Percentiles rank a stretch among this genome's conserved stretches.
Conservation (phyloP, 2,329 filamentous ascomycete species). For the Fusarium sp. region DNA sequence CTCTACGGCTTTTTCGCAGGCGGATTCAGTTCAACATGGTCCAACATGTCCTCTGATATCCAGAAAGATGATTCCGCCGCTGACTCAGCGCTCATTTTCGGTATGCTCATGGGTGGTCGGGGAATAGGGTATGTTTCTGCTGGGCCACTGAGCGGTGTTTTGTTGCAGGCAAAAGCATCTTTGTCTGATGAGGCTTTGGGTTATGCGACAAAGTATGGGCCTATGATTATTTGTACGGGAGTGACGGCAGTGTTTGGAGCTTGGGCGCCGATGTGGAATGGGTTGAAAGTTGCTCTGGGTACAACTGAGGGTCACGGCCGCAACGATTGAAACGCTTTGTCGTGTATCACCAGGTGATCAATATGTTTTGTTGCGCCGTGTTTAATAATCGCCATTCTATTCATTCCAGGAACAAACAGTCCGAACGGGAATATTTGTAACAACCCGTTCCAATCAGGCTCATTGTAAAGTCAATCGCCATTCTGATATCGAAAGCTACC, state of each 20-base stretch:
- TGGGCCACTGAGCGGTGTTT: slow-evolving; percentile 46
- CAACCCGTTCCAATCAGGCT: neutral
- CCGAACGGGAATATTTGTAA: neutral
- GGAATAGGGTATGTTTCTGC: slow-evolving; percentile 47
- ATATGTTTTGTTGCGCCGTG: neutral
- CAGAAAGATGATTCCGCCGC: slow-evolving; percentile 41
- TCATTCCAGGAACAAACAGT: neutral
- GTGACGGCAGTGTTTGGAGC: slow-evolving; percentile 48
- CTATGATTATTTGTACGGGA: slow-evolving; percentile 50
- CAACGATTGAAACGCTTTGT: neutral
- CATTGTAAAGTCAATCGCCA: neutral
- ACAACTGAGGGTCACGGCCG: slow-evolving; percentile 63
- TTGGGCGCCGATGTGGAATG: slow-evolving; percentile 54
- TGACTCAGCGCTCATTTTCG: slow-evolving; percentile 48
- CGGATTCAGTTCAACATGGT: slow-evolving; percentile 71
- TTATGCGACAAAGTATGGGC: slow-evolving; percentile 49
- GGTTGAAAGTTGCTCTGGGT: neutral
- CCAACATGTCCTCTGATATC: slow-evolving; percentile 61
- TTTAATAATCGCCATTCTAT: neutral
- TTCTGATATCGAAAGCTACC: neutral
- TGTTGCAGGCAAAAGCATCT: slow-evolving; percentile 40
- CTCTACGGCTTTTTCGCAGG: slow-evolving; percentile 73
- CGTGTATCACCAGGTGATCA: neutral
- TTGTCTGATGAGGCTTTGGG: slow-evolving; percentile 44
- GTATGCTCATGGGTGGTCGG: slow-evolving; percentile 48